Evolutionary conservation across 1,284 basidiomycete genomes (phyloP).

Genomic region (Sparassis latifolia): DNA sequence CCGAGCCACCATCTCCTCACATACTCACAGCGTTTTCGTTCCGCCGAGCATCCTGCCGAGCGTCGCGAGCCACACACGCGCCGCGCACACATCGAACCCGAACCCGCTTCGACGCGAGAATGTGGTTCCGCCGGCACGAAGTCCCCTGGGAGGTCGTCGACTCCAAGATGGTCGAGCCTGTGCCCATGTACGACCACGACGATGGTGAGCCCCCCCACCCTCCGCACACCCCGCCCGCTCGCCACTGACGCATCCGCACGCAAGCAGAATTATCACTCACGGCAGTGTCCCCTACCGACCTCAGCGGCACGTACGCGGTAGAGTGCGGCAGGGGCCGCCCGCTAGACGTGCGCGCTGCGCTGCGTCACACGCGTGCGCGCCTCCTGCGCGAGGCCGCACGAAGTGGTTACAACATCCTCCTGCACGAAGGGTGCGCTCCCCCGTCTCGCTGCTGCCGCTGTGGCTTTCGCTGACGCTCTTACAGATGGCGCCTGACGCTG

Average conservation of each 20-base stretch:
- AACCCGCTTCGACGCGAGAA: neutral
- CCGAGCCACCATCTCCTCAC: neutral
- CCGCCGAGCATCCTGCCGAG: neutral
- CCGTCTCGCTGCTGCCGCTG: neutral
- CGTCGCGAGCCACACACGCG: neutral
- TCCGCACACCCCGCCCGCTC: conserved; percentile 1
- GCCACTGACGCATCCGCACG: neutral
- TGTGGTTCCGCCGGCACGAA: conserved; percentile 31
- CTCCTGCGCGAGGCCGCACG: conserved; percentile 49
- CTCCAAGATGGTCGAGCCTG: conserved; percentile 53
- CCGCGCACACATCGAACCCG: neutral
- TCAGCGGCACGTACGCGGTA: conserved; percentile 57
- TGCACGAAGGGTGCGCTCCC: conserved; percentile 56
- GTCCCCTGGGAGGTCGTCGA: conserved; percentile 73
- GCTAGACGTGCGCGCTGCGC: conserved; percentile 41
- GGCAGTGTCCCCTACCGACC: conserved; percentile 42
- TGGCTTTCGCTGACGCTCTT: neutral
- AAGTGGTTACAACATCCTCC: conserved; percentile 54
- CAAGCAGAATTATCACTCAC: conserved; percentile 53
- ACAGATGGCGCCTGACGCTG: conserved; percentile 63
- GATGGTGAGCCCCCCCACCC: conserved; percentile 38
- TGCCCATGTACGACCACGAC: conserved; percentile 52
- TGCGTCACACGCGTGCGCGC: conserved; percentile 58
- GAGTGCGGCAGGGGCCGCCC: conserved; percentile 26
- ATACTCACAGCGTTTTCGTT: neutral